These are phyloP conservation scores for Epichloe amarillans DNA, from an alignment of 2,329 filamentous ascomycete species.

Conservation along the genomic window DNA sequence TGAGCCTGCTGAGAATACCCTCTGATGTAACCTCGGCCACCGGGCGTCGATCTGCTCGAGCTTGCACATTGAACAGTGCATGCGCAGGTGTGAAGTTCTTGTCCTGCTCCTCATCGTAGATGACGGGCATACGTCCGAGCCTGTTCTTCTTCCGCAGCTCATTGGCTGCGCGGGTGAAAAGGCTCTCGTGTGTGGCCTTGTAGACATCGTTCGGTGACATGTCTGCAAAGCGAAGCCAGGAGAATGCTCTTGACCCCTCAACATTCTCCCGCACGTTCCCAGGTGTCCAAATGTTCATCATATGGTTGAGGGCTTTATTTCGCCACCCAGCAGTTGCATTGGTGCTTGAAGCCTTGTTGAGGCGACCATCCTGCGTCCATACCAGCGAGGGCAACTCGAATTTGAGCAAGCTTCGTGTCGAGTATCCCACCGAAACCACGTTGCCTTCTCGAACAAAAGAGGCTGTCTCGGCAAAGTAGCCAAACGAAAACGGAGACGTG, in stretches of 20 bases:
- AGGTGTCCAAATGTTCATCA: conserved; percentile 85
- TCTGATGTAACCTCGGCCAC: conserved; percentile 57
- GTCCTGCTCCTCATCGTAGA: conserved; percentile 55
- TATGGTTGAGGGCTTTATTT: conserved; percentile 59
- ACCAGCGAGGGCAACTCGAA: conserved; percentile 71
- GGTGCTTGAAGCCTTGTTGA: conserved; percentile 58
- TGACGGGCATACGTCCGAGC: conserved; percentile 51
- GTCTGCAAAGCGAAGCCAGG: conserved; percentile 81
- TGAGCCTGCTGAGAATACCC: conserved; percentile 58
- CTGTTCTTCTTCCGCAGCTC: conserved; percentile 41
- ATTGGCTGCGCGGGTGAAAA: conserved; percentile 62
- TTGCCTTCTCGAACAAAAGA: conserved; percentile 85
- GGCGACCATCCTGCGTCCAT: conserved; percentile 66
- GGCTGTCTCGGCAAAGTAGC: conserved; percentile 86
- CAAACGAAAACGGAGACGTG: conserved; percentile 68
- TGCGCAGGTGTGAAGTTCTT: conserved; percentile 56
- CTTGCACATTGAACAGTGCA: conserved; percentile 68
- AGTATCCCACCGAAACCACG: conserved; percentile 72
- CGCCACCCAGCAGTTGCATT: conserved; percentile 70
- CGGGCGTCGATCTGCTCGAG: conserved; percentile 52
- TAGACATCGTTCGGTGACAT: conserved; percentile 61
- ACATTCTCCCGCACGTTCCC: conserved; percentile 59
- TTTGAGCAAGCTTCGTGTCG: conserved; percentile 72
- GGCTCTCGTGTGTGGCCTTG: conserved; percentile 50
- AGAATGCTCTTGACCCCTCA: conserved; percentile 55